These are phyloP conservation scores for Gaultheria prostrata DNA, from an alignment of 148 eudicot species.

Conservation along the genomic window DNA sequence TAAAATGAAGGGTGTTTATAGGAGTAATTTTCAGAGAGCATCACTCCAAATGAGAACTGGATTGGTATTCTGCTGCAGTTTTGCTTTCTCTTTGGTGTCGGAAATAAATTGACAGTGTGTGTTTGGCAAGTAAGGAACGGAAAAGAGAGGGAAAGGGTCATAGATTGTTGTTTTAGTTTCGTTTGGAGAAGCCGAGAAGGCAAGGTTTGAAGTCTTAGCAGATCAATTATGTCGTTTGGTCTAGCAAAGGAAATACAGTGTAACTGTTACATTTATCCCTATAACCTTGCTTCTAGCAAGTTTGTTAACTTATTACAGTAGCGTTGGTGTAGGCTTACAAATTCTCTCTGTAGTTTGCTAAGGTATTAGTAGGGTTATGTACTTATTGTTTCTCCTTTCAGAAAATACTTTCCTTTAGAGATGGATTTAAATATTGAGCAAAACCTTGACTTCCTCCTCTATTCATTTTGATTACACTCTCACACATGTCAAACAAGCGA, in stretches of 20 bases:
- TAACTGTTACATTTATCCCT: neutral
- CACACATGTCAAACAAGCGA: neutral
- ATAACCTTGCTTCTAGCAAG: neutral
- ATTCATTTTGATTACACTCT: neutral
- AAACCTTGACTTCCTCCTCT: neutral
- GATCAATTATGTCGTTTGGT: neutral
- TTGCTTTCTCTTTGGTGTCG: neutral
- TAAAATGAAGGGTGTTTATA: neutral
- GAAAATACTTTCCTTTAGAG: neutral
- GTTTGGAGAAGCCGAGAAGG: neutral
- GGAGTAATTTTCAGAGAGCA: neutral
- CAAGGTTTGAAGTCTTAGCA: neutral
- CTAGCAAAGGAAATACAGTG: neutral
- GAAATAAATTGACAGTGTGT: neutral
- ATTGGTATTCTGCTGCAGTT: slow-evolving; percentile 3
- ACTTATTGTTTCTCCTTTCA: neutral
- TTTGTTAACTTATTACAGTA: neutral
- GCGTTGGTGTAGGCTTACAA: neutral
- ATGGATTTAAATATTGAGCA: neutral
- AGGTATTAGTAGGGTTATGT: neutral
- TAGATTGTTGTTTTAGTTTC: neutral
- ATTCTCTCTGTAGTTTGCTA: neutral
- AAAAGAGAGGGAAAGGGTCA: neutral
- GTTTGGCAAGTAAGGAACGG: slow-evolving; percentile 1
- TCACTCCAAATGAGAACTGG: neutral